Percentiles rank a stretch among this genome's conserved stretches.
Evolutionary conservation across 441 rosid species (phyloP).

Genomic region (Metrosideros polymorpha): DNA sequence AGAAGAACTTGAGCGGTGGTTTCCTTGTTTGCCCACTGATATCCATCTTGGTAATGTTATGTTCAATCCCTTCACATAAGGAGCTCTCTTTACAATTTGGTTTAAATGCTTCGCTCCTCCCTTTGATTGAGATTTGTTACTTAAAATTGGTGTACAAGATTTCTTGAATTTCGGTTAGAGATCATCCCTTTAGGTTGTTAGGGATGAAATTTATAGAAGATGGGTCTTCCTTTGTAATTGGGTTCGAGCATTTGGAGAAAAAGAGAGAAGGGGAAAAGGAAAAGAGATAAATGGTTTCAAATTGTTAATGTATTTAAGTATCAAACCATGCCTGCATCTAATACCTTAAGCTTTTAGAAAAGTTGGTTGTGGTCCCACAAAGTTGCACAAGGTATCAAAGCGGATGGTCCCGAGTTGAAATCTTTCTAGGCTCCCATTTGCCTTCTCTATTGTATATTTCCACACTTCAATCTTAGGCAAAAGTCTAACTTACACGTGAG

Average conservation of each 20-base stretch:
- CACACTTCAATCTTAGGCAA: neutral
- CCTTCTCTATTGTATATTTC: neutral
- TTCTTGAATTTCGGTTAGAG: neutral
- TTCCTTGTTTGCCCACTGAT: conserved; percentile 89
- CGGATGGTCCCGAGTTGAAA: neutral
- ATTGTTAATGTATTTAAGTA: neutral
- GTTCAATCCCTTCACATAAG: neutral
- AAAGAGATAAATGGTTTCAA: neutral
- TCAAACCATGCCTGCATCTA: neutral
- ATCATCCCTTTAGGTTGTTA: neutral
- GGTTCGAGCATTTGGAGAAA: neutral
- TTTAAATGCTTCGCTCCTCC: neutral
- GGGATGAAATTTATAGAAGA: neutral
- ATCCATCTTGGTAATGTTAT: conserved; percentile 68
- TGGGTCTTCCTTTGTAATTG: neutral
- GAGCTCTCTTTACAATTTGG: neutral
- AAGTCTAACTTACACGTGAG: neutral
- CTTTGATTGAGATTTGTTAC: neutral
- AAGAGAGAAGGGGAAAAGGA: neutral
- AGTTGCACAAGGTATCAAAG: neutral
- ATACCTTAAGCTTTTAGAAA: neutral
- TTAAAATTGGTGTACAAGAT: neutral
- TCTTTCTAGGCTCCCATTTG: neutral
- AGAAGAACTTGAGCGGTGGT: conserved; percentile 93
- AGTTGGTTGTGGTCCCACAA: neutral